phyloP scores from a whole-genome alignment of 2,329 filamentous ascomycete species.

The Metarhizium guizhouense region DNA sequence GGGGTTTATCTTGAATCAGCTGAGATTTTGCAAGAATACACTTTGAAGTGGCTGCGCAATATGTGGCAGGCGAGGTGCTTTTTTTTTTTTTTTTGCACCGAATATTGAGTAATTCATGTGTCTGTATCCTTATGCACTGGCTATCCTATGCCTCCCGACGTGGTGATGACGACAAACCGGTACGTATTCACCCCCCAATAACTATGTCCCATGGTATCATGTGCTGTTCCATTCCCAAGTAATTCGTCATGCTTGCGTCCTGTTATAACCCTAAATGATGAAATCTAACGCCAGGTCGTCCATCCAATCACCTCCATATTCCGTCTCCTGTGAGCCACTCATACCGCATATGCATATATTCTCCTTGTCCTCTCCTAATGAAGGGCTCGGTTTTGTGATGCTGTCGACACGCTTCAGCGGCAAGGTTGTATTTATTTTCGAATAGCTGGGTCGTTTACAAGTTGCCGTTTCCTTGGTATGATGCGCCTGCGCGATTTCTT shows the following conservation, averaged over 20 bases:
- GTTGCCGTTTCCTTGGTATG: not conserved
- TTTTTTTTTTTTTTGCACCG: not conserved
- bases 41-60: not conserved
- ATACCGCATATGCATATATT: constrained; percentile 8
- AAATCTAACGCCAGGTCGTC: constrained; percentile 26
- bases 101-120: not conserved
- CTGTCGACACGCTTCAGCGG: not conserved
- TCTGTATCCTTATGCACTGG: not conserved
- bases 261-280: constrained; percentile 6
- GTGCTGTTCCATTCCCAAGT: not conserved
- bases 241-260: not conserved
- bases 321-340: constrained; percentile 26
- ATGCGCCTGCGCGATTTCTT: constrained; percentile 15
- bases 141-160: not conserved
- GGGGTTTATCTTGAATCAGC: not conserved
- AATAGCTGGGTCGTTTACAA: not conserved
- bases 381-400: not conserved
- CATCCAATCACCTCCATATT: constrained; percentile 30
- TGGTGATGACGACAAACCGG: not conserved
- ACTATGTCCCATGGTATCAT: not conserved
- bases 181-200: not conserved
- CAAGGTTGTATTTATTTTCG: not conserved
- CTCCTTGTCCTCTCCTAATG: constrained; percentile 14
- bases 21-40: not conserved
- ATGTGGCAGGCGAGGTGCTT: not conserved